Evolutionary conservation across 257 asterid species (phyloP).

Genomic region (Solanum medicagineum): DNA sequence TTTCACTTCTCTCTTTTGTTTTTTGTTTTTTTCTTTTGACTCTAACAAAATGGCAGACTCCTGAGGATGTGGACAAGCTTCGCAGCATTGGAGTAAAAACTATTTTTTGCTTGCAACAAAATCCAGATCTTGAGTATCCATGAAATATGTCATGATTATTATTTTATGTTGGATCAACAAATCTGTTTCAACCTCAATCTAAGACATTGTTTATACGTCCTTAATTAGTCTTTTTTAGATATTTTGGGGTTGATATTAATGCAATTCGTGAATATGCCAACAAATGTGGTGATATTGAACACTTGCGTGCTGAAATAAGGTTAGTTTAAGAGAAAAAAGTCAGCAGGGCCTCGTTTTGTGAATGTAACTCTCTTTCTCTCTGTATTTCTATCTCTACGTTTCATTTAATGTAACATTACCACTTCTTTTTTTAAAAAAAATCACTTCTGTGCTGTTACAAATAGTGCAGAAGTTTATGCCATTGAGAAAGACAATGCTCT

Average conservation of each 20-base stretch:
- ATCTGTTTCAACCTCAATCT: not conserved
- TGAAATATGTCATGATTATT: not conserved
- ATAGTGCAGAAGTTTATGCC: not conserved
- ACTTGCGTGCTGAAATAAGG: slow-evolving; percentile 91
- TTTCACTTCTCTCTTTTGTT: not conserved
- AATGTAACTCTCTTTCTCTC: not conserved
- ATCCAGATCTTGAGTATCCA: slow-evolving; percentile 97
- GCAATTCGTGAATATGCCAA: slow-evolving; percentile 71
- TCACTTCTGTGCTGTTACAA: not conserved
- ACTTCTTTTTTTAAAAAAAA: not conserved
- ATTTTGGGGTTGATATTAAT: slow-evolving; percentile 70
- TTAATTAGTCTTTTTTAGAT: slow-evolving; percentile 45
- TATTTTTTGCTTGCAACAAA: slow-evolving; percentile 77
- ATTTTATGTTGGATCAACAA: not conserved
- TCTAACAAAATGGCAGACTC: slow-evolving; percentile 42
- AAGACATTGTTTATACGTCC: slow-evolving; percentile 21
- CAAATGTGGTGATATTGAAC: slow-evolving; percentile 61
- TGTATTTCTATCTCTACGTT: not conserved
- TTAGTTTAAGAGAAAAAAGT: slow-evolving; percentile 10
- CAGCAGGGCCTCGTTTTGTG: not conserved
- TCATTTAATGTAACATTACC: not conserved
- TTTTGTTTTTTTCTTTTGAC: not conserved
- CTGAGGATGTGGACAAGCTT: slow-evolving; percentile 93
- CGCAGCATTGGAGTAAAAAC: slow-evolving; percentile 84
- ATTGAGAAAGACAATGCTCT: not conserved